These are phyloP conservation scores for Solanum hybrid DNA, from an alignment of 305 asterid genomes.

Conservation along the genomic window DNA sequence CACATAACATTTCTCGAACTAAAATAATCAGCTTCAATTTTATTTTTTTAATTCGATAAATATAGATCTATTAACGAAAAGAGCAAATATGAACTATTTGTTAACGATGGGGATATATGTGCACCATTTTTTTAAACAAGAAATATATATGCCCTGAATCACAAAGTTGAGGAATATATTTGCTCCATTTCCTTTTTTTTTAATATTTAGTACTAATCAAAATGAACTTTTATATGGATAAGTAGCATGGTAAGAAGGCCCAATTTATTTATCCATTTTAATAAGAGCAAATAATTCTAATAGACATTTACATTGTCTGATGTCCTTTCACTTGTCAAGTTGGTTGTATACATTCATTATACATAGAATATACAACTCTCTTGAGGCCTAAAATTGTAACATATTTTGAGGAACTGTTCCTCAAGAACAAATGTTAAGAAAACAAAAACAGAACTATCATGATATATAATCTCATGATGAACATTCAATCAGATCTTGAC, in stretches of 20 bases:
- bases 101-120: too few relatives aligned
- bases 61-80: too few relatives aligned
- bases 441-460: neutral
- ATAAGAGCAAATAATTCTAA: neutral
- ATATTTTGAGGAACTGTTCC: neutral
- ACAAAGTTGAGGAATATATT: too few relatives aligned
- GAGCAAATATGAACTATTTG: too few relatives aligned
- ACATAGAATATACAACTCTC: neutral
- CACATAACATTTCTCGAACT: neutral
- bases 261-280: neutral
- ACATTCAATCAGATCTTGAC: conserved; percentile 17
- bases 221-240: neutral
- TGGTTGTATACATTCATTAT: neutral
- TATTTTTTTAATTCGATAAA: neutral
- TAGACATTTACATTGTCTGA: neutral
- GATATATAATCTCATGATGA: neutral
- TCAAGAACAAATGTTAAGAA: neutral
- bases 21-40: neutral
- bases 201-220: neutral
- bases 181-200: neutral
- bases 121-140: too few relatives aligned
- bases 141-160: too few relatives aligned
- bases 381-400: neutral
- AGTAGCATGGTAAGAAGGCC: neutral
- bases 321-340: neutral